Base-by-base conservation (phyloP, 257 asterid genomes). In the Petunia axillaris region DNA sequence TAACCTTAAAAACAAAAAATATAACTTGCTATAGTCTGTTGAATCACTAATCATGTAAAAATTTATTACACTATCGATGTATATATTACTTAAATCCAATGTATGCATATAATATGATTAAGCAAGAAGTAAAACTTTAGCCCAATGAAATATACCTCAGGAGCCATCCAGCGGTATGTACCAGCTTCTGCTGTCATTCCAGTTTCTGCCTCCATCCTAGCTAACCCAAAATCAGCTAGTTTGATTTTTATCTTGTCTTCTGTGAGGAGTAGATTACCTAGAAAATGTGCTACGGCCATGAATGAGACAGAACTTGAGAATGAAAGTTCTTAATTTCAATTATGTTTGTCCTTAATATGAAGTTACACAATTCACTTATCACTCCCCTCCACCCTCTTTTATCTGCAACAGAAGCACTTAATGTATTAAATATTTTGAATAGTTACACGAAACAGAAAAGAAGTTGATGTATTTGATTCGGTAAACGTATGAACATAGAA, bases 91-190 rank as follows among this genome's bases (percentile, higher is more conserved):
- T 25, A 25, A 25, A 25, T 25, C 25, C 25, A 25, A 25, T 25
- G 44, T 74, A 77, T 77, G 80, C 16, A 55, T 75, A 54, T 62
- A 3, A 8, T 62, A 36, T 8, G 43, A 62, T 62, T 62, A 62
- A 35, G 14, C 43, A 36, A 41, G 67, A 3, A 1, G n/a, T 35
- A 36, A 62, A 35, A 0, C 0, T 8, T 57, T 62, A 8, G 25
- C 25, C 25, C 25, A 25, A 62, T 35, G 3, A 13, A 3, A 76
- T 76, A 57, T 86, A 91, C 93, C 93, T 91, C 95, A 55, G 95
- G 95, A 66, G 95, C 95, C 93, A 89, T 91, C 95, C 93, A 89
- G 46, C 95, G 89, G 46, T 88, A 89, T 3, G 93, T 89, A 70
- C 93, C 96, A 40, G 86, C 91, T 84, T 87, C 92, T 0, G 87